Conservation (phyloP, 306 rosid species). For the Purshia tridentata region DNA sequence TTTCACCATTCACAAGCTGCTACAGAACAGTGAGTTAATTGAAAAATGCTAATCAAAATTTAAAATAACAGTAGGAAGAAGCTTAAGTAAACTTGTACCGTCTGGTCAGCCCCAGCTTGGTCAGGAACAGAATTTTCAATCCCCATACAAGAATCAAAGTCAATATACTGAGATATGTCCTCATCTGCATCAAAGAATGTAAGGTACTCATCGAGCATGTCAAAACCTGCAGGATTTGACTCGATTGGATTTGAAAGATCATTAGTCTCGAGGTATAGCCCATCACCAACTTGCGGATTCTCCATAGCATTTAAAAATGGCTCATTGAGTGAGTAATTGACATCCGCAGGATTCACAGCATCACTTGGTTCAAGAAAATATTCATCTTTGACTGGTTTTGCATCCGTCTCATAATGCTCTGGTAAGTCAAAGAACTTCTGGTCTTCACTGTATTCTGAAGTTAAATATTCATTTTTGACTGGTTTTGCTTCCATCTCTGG, state of each 20-base stretch:
- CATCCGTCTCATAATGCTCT: conserved; percentile 33
- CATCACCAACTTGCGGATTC: conserved; percentile 35
- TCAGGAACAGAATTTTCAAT: conserved; percentile 37
- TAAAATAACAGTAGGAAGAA: neutral
- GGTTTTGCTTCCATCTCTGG: conserved; percentile 31
- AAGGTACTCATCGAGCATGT: conserved; percentile 64
- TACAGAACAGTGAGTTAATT: conserved; percentile 16
- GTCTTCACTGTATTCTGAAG: conserved; percentile 31
- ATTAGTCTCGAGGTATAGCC: conserved; percentile 60
- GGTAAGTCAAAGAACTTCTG: conserved; percentile 29
- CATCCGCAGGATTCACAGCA: conserved; percentile 26
- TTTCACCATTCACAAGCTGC: conserved; percentile 53
- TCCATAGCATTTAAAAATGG: conserved; percentile 34
- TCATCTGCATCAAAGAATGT: conserved; percentile 49
- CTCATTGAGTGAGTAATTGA: conserved; percentile 27
- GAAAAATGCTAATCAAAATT: conserved; percentile 8
- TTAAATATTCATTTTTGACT: conserved; percentile 19
- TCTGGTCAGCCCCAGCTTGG: conserved; percentile 29
- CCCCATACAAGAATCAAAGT: conserved; percentile 51
- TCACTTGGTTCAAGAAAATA: conserved; percentile 31
- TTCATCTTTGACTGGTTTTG: conserved; percentile 38
- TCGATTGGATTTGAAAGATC: conserved; percentile 49
- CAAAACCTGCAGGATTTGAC: conserved; percentile 41
- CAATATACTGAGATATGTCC: conserved; percentile 43
- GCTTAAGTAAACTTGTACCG: conserved; percentile 39